A percentile compares a stretch with the other conserved stretches of the same genome.
Conservation (phyloP, 2,329 filamentous ascomycete species). For the Alternaria dauci region DNA sequence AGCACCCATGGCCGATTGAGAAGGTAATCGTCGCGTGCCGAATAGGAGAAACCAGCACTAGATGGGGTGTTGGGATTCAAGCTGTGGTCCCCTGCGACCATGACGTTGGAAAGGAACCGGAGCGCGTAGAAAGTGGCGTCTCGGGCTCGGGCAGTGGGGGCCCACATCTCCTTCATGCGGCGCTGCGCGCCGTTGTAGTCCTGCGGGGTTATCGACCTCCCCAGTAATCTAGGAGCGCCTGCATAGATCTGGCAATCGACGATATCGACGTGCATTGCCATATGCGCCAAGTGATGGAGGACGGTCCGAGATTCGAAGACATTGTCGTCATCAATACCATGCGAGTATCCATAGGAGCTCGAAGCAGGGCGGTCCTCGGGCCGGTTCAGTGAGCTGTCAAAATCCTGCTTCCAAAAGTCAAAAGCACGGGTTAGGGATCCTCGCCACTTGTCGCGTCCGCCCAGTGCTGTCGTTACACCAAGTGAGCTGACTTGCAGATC, state of each 20-base stretch:
- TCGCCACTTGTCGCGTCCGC: constrained; percentile 91
- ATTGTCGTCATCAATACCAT: constrained; percentile 65
- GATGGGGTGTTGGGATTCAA: constrained; percentile 37
- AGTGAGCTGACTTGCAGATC: constrained; percentile 92
- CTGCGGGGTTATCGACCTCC: constrained; percentile 80
- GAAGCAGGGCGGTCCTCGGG: constrained; percentile 49
- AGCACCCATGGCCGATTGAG: constrained; percentile 94
- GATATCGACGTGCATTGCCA: constrained; percentile 97
- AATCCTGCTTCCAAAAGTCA: constrained; percentile 92
- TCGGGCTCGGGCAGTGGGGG: constrained; percentile 83
- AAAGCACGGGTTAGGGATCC: constrained; percentile 85
- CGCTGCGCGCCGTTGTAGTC: constrained; percentile 82
- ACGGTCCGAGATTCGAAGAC: constrained; percentile 90
- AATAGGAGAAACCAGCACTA: constrained; percentile 64
- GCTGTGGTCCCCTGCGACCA: constrained; percentile 67
- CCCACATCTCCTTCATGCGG: constrained; percentile 89
- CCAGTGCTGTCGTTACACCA: constrained; percentile 79
- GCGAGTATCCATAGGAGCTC: constrained; percentile 43
- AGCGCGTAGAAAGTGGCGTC: constrained; percentile 94
- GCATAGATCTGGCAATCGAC: constrained; percentile 98
- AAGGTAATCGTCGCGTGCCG: constrained; percentile 85
- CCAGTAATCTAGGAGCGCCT: constrained; percentile 82
- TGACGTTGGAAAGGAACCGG: constrained; percentile 84
- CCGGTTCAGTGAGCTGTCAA: constrained; percentile 79
- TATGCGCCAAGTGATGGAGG: constrained; percentile 91